Conservation (phyloP, 345 rosid species). For the Draba incana region DNA sequence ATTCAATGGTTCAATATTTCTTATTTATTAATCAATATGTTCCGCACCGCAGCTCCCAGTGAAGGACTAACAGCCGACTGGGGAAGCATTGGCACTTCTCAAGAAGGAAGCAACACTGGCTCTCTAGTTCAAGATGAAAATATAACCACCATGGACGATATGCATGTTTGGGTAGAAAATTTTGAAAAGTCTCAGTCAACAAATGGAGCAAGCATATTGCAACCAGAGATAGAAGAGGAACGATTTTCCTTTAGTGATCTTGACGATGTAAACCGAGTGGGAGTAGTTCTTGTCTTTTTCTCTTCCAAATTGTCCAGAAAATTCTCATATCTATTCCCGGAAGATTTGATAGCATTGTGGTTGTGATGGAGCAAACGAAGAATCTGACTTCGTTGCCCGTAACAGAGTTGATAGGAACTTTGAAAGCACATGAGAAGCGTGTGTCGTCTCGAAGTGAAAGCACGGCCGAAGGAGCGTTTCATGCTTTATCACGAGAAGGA, state of each 20-base stretch:
- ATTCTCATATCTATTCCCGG: too few species aligned
- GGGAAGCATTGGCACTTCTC: slow-evolving; percentile 35
- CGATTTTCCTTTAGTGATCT: slow-evolving; percentile 73
- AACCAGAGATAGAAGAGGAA: slow-evolving; percentile 62
- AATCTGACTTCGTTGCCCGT: too few species aligned
- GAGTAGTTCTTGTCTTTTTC: not conserved
- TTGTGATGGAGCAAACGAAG: too few species aligned
- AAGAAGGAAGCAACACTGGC: slow-evolving; percentile 35
- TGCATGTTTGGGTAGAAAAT: slow-evolving; percentile 8
- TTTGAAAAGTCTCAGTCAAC: slow-evolving; percentile 11
- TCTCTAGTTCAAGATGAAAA: slow-evolving; percentile 38
- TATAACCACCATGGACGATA: slow-evolving; percentile 28
- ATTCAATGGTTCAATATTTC: not conserved
- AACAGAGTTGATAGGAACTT: too few species aligned
- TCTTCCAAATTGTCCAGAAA: too few species aligned
- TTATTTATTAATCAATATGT: too few species aligned
- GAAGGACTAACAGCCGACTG: slow-evolving; percentile 10
- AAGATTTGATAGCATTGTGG: too few species aligned
- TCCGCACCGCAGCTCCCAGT: too few species aligned
- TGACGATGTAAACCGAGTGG: slow-evolving; percentile 46
- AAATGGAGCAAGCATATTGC: slow-evolving; percentile 40
- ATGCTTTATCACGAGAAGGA: too few species aligned
- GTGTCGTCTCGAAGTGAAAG: too few species aligned
- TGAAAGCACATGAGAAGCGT: too few species aligned
- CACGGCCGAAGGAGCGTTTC: too few species aligned